phyloP scores from a whole-genome alignment of 140 eudicot genomes.

The Anethum foeniculum region DNA sequence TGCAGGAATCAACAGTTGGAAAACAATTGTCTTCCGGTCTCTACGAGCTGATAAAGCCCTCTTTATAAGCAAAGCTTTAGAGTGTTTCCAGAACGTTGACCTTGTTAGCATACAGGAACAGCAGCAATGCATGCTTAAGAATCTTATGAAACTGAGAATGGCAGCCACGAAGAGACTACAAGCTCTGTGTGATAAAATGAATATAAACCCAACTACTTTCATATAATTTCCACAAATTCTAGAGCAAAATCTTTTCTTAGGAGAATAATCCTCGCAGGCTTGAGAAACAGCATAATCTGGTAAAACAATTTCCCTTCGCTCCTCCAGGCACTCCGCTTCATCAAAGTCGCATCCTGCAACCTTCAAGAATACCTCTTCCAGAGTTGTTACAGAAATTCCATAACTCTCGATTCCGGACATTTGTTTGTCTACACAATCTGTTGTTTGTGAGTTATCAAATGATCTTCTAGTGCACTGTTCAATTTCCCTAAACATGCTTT shows the following conservation, averaged over 20 bases:
- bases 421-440: slow-evolving; percentile 24
- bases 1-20: slow-evolving; percentile 88
- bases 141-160: slow-evolving; percentile 41
- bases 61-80: slow-evolving; percentile 79
- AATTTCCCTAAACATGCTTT: slow-evolving; percentile 86
- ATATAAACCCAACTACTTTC: slow-evolving; percentile 35
- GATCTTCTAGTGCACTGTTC: slow-evolving; percentile 74
- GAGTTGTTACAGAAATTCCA: slow-evolving; percentile 96
- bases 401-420: slow-evolving; percentile 81
- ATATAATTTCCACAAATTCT: slow-evolving; percentile 50
- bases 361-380: slow-evolving; percentile 89
- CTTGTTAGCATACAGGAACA: slow-evolving; percentile 51
- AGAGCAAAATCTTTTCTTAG: slow-evolving; percentile 28
- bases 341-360: slow-evolving; percentile 86
- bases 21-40: slow-evolving; percentile 72
- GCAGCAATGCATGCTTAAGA: slow-evolving; percentile 63
- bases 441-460: slow-evolving; percentile 19
- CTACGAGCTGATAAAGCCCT: slow-evolving; percentile 79
- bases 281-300: slow-evolving; percentile 33
- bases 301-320: slow-evolving; percentile 20
- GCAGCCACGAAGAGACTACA: slow-evolving; percentile 37
- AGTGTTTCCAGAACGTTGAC: slow-evolving; percentile 90
- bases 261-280: slow-evolving; percentile 28
- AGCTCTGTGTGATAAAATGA: slow-evolving; percentile 42
- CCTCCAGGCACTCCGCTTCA: slow-evolving; percentile 42